Percentiles rank a stretch among this genome's conserved stretches.
Conservation (phyloP, 192 early-diverging fungal species). For the Lobosporangium transversale region DNA sequence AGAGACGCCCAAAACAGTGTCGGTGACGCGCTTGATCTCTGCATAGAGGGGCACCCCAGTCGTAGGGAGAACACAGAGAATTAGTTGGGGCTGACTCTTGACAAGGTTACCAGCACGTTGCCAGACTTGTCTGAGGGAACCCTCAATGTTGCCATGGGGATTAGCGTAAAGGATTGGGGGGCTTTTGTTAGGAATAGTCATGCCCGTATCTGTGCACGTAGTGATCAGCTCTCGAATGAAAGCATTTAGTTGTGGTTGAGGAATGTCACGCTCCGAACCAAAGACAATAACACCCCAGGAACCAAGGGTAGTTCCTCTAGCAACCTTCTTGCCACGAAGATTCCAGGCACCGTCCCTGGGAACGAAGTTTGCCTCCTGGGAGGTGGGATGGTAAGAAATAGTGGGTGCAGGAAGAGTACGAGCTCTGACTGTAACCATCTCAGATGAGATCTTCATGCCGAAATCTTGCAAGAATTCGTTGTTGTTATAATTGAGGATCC, state of each 20-base stretch:
- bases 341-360: slow-evolving; percentile 88
- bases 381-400: slow-evolving; percentile 66
- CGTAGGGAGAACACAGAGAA: slow-evolving; percentile 87
- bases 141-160: slow-evolving; percentile 75
- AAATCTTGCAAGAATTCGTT: slow-evolving; percentile 84
- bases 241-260: slow-evolving; percentile 63
- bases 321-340: slow-evolving; percentile 83
- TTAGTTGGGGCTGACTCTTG: slow-evolving; percentile 77
- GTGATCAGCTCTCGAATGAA: slow-evolving; percentile 80
- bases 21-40: slow-evolving; percentile 87
- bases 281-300: slow-evolving; percentile 88
- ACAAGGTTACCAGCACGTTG: slow-evolving; percentile 73
- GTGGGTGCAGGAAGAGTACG: slow-evolving; percentile 83
- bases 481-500: slow-evolving; percentile 69
- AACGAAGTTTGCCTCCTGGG: slow-evolving; percentile 58
- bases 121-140: slow-evolving; percentile 75
- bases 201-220: slow-evolving; percentile 77
- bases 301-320: slow-evolving; percentile 73
- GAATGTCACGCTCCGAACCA: slow-evolving; percentile 64
- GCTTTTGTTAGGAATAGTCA: slow-evolving; percentile 60
- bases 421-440: slow-evolving; percentile 75
- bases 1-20: slow-evolving; percentile 90
- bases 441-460: slow-evolving; percentile 71
- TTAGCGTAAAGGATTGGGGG: slow-evolving; percentile 64
- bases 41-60: slow-evolving; percentile 86